Conservation (phyloP, 2,329 filamentous ascomycete genomes). For the Diaporthe helianthi region DNA sequence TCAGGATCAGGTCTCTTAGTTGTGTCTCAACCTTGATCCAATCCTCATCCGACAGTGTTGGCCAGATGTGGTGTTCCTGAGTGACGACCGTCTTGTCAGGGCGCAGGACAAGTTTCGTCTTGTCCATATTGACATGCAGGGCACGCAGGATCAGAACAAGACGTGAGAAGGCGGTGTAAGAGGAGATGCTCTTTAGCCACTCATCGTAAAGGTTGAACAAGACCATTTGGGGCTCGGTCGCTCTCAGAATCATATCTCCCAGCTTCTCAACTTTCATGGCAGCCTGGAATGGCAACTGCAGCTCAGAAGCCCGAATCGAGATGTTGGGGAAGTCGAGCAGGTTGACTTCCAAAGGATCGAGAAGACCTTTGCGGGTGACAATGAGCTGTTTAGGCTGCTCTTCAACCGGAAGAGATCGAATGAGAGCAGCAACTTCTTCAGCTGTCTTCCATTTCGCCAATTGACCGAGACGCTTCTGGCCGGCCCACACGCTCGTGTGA, state of each 20-base stretch:
- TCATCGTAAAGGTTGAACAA: conserved; percentile 99
- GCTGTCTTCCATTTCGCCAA: conserved; percentile 99
- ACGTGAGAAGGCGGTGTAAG: conserved; percentile 97
- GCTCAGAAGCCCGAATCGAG: conserved; percentile 94
- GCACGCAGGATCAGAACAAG: conserved; percentile 92
- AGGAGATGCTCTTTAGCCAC: conserved; percentile 98
- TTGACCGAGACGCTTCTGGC: conserved; percentile 98
- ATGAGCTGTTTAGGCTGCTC: conserved; percentile 99
- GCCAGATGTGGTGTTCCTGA: conserved; percentile 99
- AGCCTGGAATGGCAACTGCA: conserved; percentile 97
- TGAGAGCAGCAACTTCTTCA: conserved; percentile 97
- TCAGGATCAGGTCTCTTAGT: conserved; percentile 91
- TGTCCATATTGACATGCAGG: conserved; percentile 96
- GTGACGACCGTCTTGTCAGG: conserved; percentile 99
- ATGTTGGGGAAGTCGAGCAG: conserved; percentile 99
- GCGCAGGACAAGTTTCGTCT: conserved; percentile 93
- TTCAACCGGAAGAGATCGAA: conserved; percentile 93
- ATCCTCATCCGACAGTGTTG: conserved; percentile 89
- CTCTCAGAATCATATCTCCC: conserved; percentile 97
- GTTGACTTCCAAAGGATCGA: conserved; percentile 97
- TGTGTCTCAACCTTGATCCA: conserved; percentile 99
- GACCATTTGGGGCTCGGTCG: conserved; percentile 99
- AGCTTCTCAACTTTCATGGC: conserved; percentile 99
- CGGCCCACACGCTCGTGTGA: conserved; percentile 98
- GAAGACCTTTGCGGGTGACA: conserved; percentile 93